Percentiles rank a stretch among this genome's conserved stretches.
These are phyloP conservation scores for Fonsecaea pedrosoi DNA, from an alignment of 2,329 filamentous ascomycete species.

Conservation along the genomic window DNA sequence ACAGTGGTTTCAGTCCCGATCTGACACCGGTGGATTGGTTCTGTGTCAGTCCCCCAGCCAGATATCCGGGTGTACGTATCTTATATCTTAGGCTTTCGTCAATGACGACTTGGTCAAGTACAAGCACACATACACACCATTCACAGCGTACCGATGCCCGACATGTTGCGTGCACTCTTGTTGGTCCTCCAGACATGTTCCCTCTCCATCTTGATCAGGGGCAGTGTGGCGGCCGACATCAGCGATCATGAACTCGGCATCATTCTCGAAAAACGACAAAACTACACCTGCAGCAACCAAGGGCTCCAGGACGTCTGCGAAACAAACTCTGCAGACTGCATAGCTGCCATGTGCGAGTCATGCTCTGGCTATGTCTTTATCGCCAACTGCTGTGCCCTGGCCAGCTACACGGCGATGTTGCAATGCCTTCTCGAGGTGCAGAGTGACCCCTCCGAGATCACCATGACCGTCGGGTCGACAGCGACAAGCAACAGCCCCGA, in stretches of 20 bases:
- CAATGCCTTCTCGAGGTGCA: conserved; percentile 2
- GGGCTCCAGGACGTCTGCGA: conserved; percentile 8
- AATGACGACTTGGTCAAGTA: background rate
- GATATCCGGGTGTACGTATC: background rate
- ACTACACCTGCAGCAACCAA: conserved; percentile 1
- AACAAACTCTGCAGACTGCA: conserved; percentile 2
- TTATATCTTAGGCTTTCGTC: background rate
- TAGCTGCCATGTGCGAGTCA: background rate
- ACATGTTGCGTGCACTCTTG: background rate
- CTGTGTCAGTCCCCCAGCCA: background rate
- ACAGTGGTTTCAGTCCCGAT: background rate
- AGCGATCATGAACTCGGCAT: background rate
- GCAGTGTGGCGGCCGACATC: background rate
- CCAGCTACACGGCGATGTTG: background rate
- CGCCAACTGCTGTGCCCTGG: conserved; percentile 5
- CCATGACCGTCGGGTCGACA: background rate
- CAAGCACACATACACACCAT: background rate
- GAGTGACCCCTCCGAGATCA: background rate
- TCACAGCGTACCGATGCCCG: background rate
- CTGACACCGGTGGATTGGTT: background rate
- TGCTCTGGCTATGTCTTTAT: conserved; percentile 8
- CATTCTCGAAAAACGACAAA: conserved; percentile 1
- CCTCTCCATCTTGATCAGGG: background rate
- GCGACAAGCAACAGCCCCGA: background rate
- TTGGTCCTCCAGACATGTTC: background rate